Base-by-base conservation (phyloP, 2,329 filamentous ascomycete genomes). In the Phialophora verrucosa region DNA sequence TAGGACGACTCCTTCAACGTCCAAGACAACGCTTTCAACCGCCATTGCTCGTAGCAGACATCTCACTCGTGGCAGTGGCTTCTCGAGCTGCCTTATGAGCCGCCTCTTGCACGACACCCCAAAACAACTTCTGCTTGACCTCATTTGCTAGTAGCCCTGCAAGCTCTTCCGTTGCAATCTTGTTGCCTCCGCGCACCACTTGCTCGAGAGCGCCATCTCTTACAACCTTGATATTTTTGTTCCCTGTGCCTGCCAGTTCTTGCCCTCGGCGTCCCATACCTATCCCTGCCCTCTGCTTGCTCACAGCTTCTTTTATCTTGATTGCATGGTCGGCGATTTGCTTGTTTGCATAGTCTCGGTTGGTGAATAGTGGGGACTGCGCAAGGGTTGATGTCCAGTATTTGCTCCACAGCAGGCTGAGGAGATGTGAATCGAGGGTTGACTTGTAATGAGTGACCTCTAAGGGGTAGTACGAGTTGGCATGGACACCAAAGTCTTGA, bases 361-460 rank as follows among this genome's bases (percentile, higher is more conserved):
- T 98, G 63, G 92, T 93, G 73, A 96, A 89, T 4, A 97, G 85
- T 25, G 94, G 93, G 73, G 89, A 95, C 73, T 96, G 92, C 35
- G 92, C 96, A 23, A 99, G 86, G 5, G 95, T 99, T 75, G 96
- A 91, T 38, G 97, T 93, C 95, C 93, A 97, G 83, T 99, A 99
- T 79, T 98, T 98, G 83, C 97, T 97, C 95, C 95, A 98, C 32
- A 99, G 83, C 59, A 92, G 85, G 75, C 96, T 92, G 4, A 99
- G 84, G 27, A 99, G 84, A 73, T 93, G 90, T 1, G 89, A 86
- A 79, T 99, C 95, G 31, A 99, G 88, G 0, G 91, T 90, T 70
- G 91, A 95, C 82, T 98, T 98, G 85, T 92, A 99, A 79, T 96
- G 92, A 35, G 92, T 92, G 14, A 98, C 91, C 68, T 96, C 91